Percentiles rank a stretch among this genome's conserved stretches.
Conservation (phyloP, 1,139 yeast genomes). For the Kluyveromyces marxianus region DNA sequence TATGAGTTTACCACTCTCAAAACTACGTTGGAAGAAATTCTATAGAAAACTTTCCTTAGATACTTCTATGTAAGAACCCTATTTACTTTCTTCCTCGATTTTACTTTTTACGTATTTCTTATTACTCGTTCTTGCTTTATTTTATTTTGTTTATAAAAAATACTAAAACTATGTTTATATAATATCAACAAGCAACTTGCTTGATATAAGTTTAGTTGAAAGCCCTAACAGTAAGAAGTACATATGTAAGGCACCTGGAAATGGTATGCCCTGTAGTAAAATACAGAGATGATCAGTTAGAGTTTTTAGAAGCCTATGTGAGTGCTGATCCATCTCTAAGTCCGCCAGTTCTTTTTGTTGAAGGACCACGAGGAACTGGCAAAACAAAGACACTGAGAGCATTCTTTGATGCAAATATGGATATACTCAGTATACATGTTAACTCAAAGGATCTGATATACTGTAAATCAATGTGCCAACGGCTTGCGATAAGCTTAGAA, state of each 20-base stretch:
- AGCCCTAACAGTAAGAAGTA: too few species aligned
- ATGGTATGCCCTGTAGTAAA: slow-evolving; percentile 10
- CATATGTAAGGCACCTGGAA: too few species aligned
- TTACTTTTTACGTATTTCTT: too few species aligned
- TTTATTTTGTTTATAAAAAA: too few species aligned
- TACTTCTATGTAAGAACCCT: background rate
- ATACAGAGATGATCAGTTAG: slow-evolving; percentile 23
- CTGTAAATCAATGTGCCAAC: slow-evolving; percentile 29
- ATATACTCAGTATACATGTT: slow-evolving; percentile 18
- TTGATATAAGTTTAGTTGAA: too few species aligned
- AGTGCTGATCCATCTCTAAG: slow-evolving; percentile 16
- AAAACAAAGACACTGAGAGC: slow-evolving; percentile 20
- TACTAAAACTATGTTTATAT: too few species aligned
- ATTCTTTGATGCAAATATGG: slow-evolving; percentile 17
- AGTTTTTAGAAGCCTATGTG: slow-evolving; percentile 17
- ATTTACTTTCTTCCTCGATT: background rate
- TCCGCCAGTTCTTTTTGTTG: slow-evolving; percentile 22
- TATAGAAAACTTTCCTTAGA: background rate
- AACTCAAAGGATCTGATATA: background rate
- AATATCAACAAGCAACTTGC: too few species aligned
- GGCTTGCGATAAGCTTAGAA: slow-evolving; percentile 22
- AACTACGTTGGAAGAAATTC: slow-evolving; percentile 37
- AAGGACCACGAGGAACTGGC: slow-evolving; percentile 27
- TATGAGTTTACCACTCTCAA: slow-evolving; percentile 56
- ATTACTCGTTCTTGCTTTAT: too few species aligned